phyloP scores from a whole-genome alignment of 2,329 filamentous ascomycete genomes.

The Penicillium fuscoglaucum region DNA sequence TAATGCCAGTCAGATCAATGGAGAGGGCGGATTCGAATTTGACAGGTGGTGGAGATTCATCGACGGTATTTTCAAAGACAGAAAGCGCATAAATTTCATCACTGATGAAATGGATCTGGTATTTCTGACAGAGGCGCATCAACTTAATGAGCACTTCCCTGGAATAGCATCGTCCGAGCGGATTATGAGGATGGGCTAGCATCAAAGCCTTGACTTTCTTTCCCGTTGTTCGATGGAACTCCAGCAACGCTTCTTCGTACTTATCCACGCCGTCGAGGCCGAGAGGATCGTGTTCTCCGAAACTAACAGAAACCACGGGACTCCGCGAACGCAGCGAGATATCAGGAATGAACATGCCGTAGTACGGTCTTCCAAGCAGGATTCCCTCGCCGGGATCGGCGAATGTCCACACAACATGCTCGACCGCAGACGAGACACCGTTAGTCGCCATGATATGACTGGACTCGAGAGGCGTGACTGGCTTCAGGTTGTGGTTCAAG shows the following conservation, averaged over 20 bases:
- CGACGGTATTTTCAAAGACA: constrained; percentile 47
- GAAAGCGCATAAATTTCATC: constrained; percentile 63
- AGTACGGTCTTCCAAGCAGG: constrained; percentile 41
- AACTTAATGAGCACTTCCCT: constrained; percentile 43
- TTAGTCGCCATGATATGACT: constrained; percentile 37
- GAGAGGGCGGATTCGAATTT: constrained; percentile 52
- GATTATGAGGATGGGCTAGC: constrained; percentile 55
- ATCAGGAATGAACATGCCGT: constrained; percentile 52
- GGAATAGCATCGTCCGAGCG: constrained; percentile 52
- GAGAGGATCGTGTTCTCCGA: constrained; percentile 49
- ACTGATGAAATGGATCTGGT: constrained; percentile 56
- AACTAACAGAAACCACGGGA: constrained; percentile 47
- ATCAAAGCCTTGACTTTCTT: constrained; percentile 51
- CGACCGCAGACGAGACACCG: constrained; percentile 38
- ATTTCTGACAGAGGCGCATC: constrained; percentile 52
- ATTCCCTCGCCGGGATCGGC: constrained; percentile 39
- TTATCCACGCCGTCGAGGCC: constrained; percentile 40
- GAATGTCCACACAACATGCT: constrained; percentile 37
- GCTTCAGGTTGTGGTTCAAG: constrained; percentile 35
- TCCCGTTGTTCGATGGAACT: constrained; percentile 39
- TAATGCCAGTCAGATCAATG: constrained; percentile 46
- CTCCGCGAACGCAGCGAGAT: constrained; percentile 46
- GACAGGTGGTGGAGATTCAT: constrained; percentile 18
- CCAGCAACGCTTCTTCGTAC: constrained; percentile 49
- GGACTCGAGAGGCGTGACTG: constrained; percentile 26